Evolutionary conservation across 2,329 filamentous ascomycete species (phyloP).

Genomic region (Ramichloridium luteum): DNA sequence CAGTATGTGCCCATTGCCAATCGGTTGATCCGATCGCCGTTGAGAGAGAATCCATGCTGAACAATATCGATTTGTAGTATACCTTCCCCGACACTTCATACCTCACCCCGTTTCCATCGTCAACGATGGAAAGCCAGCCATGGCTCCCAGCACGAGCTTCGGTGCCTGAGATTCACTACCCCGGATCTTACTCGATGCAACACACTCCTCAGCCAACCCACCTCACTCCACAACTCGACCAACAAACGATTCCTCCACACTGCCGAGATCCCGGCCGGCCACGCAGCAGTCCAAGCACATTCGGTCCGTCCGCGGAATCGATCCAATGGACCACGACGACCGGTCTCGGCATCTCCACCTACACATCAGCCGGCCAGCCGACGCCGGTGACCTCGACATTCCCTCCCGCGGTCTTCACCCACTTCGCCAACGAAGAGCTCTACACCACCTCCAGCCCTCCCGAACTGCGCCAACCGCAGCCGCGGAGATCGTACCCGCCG

Average conservation of each 20-base stretch:
- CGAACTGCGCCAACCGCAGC: conserved; percentile 25
- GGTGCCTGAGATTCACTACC: too few species aligned
- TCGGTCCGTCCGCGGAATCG: conserved; percentile 28
- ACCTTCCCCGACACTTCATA: conserved; percentile 22
- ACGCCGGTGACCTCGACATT: conserved; percentile 23
- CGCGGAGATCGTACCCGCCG: conserved; percentile 30
- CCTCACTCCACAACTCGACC: conserved; percentile 9
- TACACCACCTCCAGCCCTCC: conserved; percentile 21
- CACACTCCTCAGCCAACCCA: conserved; percentile 11
- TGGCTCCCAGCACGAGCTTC: conserved; percentile 18
- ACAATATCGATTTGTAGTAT: conserved; percentile 13
- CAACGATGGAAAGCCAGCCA: conserved; percentile 22
- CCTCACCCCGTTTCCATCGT: conserved; percentile 24
- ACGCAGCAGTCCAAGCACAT: conserved; percentile 33
- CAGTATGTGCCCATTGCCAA: conserved; percentile 21
- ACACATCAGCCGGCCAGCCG: conserved; percentile 20
- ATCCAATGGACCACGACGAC: conserved; percentile 28
- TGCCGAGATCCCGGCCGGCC: conserved; percentile 27
- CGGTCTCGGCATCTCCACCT: conserved; percentile 29
- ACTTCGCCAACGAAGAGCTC: conserved; percentile 16
- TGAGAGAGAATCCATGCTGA: too few species aligned
- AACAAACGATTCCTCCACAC: too few species aligned
- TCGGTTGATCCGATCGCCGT: too few species aligned
- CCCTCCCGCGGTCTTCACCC: conserved; percentile 23
- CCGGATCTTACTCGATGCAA: conserved; percentile 10